Evolutionary conservation across 345 rosid species (phyloP).

Genomic region (Populus euphratica): DNA sequence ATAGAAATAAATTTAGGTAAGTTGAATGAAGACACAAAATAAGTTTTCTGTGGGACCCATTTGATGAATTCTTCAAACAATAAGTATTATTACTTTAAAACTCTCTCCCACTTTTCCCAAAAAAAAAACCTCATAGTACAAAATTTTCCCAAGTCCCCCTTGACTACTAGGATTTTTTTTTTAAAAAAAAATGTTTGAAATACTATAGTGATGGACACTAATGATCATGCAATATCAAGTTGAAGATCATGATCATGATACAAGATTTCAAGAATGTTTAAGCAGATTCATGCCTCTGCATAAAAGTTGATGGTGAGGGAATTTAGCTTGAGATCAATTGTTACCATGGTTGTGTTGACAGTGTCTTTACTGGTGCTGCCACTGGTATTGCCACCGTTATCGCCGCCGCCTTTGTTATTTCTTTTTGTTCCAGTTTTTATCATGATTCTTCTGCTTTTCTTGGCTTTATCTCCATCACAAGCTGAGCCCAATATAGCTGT

Average conservation of each 20-base stretch:
- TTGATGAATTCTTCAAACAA: conserved; percentile 4
- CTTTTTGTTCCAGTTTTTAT: conserved; percentile 21
- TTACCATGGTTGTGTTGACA: conserved; percentile 6
- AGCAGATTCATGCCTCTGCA: neutral
- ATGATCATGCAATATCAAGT: neutral
- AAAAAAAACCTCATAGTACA: neutral
- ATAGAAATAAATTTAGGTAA: neutral
- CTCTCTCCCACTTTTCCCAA: neutral
- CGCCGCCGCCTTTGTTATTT: conserved; percentile 20
- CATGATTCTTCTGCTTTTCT: conserved; percentile 17
- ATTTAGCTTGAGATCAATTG: conserved; percentile 4
- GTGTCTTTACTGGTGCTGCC: conserved; percentile 13
- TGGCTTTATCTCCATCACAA: conserved; percentile 17
- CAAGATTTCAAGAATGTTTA: neutral
- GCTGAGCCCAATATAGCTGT: neutral
- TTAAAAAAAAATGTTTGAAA: neutral
- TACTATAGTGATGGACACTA: neutral
- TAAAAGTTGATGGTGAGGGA: neutral
- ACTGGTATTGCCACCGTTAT: conserved; percentile 22
- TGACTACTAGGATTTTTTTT: neutral
- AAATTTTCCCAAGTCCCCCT: neutral
- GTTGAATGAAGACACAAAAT: conserved; percentile 8
- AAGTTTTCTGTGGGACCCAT: neutral
- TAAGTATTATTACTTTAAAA: neutral
- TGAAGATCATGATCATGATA: neutral